These are phyloP conservation scores for Alliaria petiolata DNA, from an alignment of 345 rosid species.

Conservation along the genomic window DNA sequence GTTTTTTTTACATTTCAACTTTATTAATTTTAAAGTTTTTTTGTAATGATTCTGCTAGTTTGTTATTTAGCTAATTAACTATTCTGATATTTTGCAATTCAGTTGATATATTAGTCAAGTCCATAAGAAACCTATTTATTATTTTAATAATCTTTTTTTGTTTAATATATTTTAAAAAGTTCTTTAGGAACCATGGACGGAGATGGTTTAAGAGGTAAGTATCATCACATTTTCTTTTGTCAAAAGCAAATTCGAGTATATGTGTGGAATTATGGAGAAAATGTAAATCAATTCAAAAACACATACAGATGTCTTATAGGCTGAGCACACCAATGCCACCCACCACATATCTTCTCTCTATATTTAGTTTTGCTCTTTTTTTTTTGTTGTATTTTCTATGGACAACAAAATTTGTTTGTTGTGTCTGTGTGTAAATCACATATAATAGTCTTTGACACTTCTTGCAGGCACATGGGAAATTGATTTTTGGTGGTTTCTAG, in stretches of 20 bases:
- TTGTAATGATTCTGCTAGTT: too few relatives aligned
- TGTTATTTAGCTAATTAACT: too few relatives aligned
- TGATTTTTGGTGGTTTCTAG: slow-evolving; percentile 8
- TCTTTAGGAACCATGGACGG: too few relatives aligned
- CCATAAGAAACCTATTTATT: too few relatives aligned
- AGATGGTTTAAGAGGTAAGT: too few relatives aligned
- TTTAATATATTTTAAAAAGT: too few relatives aligned
- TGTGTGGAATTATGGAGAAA: neutral
- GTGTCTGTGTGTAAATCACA: slow-evolving; percentile 11
- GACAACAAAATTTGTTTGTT: slow-evolving; percentile 5
- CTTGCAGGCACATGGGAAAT: slow-evolving; percentile 17
- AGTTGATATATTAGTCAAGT: too few relatives aligned
- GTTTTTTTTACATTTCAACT: too few relatives aligned
- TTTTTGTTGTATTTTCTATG: slow-evolving; percentile 1
- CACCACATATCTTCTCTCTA: neutral
- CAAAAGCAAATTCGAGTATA: neutral
- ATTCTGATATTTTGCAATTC: too few relatives aligned
- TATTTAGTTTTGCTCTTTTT: neutral
- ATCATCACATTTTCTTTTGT: neutral
- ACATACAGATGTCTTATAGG: neutral
- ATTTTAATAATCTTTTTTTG: too few relatives aligned
- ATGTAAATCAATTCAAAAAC: neutral
- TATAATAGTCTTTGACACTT: neutral
- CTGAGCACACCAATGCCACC: slow-evolving; percentile 4
- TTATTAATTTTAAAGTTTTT: too few relatives aligned